phyloP scores from a whole-genome alignment of 768 basidiomycete genomes.

The Phylloporus sp. region DNA sequence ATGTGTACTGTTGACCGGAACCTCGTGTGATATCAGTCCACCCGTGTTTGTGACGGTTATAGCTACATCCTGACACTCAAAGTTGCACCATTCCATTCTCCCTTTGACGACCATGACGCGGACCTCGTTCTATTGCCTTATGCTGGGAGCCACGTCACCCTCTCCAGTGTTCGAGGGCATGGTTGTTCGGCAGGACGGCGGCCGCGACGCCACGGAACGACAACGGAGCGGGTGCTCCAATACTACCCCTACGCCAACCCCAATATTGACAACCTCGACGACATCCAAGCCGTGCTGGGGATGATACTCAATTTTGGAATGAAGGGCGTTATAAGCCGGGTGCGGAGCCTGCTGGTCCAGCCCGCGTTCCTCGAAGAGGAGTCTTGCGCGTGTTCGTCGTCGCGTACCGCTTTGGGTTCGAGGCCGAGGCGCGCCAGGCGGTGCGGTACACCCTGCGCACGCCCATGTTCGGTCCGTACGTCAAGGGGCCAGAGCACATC shows the following conservation, averaged over 20 bases:
- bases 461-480: constrained; percentile 33
- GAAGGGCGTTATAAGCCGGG: constrained; percentile 28
- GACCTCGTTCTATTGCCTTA: constrained; percentile 39
- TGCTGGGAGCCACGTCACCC: constrained; percentile 26
- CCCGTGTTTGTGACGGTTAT: constrained; percentile 20
- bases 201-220: constrained; percentile 22
- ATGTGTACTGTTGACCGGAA: constrained; percentile 27
- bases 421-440: constrained; percentile 32
- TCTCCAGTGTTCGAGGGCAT: constrained; percentile 27
- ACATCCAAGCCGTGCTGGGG: constrained; percentile 33
- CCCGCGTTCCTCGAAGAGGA: constrained; percentile 27
- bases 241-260: constrained; percentile 37
- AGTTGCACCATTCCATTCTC: constrained; percentile 26
- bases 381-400: constrained; percentile 39
- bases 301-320: constrained; percentile 40
- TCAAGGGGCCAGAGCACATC: constrained; percentile 36
- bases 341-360: constrained; percentile 27
- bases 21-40: constrained; percentile 22
- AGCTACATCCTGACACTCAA: constrained; percentile 30
- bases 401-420: constrained; percentile 35
- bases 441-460: constrained; percentile 33
- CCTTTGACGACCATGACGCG: constrained; percentile 38
- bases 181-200: constrained; percentile 19
- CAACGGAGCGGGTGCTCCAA: constrained; percentile 31
- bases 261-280: constrained; percentile 29